Conservation (phyloP, 1,139 yeast genomes). For the Entelexis paramagnoliae region DNA sequence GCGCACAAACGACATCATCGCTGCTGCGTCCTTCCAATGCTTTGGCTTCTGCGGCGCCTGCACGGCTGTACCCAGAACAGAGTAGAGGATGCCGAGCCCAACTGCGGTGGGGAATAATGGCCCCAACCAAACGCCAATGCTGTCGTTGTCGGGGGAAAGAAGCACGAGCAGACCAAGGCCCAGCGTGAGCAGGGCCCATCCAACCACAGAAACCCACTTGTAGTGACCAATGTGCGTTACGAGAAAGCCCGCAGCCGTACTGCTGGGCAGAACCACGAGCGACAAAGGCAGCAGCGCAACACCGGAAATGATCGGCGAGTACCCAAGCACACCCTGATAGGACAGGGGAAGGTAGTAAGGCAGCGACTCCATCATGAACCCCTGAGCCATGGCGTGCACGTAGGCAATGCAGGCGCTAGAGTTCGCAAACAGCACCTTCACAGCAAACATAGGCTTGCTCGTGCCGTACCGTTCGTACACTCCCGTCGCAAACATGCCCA, state of each 20-base stretch:
- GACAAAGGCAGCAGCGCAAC: slow-evolving; percentile 46
- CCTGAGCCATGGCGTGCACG: slow-evolving; percentile 35
- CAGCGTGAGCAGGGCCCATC: slow-evolving; percentile 38
- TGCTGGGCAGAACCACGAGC: slow-evolving; percentile 41
- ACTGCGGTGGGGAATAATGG: slow-evolving; percentile 44
- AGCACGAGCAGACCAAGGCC: slow-evolving; percentile 46
- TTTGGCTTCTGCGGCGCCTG: slow-evolving; percentile 45
- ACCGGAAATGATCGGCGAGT: slow-evolving; percentile 45
- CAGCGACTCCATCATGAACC: slow-evolving; percentile 37
- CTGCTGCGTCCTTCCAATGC: slow-evolving; percentile 41
- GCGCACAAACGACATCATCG: slow-evolving; percentile 42
- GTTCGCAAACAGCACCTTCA: slow-evolving; percentile 32
- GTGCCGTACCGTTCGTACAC: slow-evolving; percentile 38
- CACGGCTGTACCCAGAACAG: slow-evolving; percentile 37
- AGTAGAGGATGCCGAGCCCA: slow-evolving; percentile 42
- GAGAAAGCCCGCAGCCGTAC: slow-evolving; percentile 39
- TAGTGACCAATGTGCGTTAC: slow-evolving; percentile 37
- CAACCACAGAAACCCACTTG: slow-evolving; percentile 32
- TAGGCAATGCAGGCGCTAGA: slow-evolving; percentile 32
- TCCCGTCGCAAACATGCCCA: slow-evolving; percentile 36
- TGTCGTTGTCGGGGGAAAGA: slow-evolving; percentile 35
- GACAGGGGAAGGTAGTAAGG: slow-evolving; percentile 41
- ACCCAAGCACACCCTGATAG: slow-evolving; percentile 43
- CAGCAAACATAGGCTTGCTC: slow-evolving; percentile 39
- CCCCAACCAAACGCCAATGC: slow-evolving; percentile 42